Evolutionary conservation across 768 basidiomycete genomes (phyloP), one percentile per base, ranked within the genome.

Genomic region (Macrolepiota dolichaula): DNA sequence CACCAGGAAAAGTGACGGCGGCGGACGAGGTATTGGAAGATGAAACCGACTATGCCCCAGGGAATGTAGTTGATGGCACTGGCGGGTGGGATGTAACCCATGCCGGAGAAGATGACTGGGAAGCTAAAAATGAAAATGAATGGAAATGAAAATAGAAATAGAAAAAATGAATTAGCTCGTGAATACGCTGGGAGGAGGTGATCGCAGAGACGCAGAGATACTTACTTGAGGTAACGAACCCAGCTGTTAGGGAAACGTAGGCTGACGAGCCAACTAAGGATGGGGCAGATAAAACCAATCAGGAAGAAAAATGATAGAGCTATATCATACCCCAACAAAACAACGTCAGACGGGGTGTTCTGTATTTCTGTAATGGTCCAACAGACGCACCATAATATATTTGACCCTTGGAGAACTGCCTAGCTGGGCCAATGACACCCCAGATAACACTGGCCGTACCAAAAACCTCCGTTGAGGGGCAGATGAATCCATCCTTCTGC

Each of bases 401-500:
- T 68, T 84, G 81, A 12, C 88, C 89, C 17, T 74, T 51, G 1
- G 84, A 88, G 78, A 90, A 93, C 68, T 86, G 80, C n/a, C 84
- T 79, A 35, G 73, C 76, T 5, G 92, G 92, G 1, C 92, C 91
- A 59, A 94, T 89, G 63, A 91, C 88, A 62, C 92, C 89, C 87
- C 86, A 92, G 64, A 93, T 82, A 63, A 94, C 82, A 61, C 84
- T 85, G 22, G 91, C 91, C 2, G 89, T 90, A 38, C 88, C 89
- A 70, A 93, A 92, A 7, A 91, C 87, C 62, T 85, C 77, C 4
- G 87, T 88, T 12, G 61, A 71, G 0, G 90, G 89, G 70, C 91
- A 92, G 57, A 83, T 87, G 72, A 91, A 92, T 19, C 83, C 81
- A 65, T 86, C 80, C 66, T 70, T 74, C 72, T 89, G 85, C 51